Percentiles rank a stretch among this genome's conserved stretches.
phyloP scores from a whole-genome alignment of 1,284 basidiomycete genomes.

The Golubevia pallescens region DNA sequence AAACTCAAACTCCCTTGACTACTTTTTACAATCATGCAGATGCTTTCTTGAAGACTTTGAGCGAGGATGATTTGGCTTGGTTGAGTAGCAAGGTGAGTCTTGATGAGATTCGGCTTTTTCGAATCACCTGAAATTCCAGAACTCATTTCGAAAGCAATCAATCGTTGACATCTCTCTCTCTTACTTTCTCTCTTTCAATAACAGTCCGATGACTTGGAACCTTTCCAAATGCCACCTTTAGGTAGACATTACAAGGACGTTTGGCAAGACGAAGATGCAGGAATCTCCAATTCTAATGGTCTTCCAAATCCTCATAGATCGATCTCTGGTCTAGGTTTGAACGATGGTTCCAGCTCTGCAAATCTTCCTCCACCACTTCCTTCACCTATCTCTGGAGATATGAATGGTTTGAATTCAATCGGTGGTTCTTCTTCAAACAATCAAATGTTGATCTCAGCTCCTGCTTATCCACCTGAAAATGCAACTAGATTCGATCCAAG shows the following conservation, averaged over 20 bases:
- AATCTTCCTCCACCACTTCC: too few species aligned
- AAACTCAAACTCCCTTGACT: conserved; percentile 37
- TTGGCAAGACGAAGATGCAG: conserved; percentile 88
- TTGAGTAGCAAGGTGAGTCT: conserved; percentile 31
- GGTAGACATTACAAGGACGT: conserved; percentile 86
- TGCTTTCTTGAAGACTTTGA: conserved; percentile 59
- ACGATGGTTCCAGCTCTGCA: too few species aligned
- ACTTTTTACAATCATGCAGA: conserved; percentile 58
- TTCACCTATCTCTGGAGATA: too few species aligned
- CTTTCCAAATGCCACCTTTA: conserved; percentile 82
- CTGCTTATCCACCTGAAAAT: too few species aligned
- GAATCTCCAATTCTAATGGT: conserved; percentile 21
- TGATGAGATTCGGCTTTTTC: neutral
- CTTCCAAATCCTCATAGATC: conserved; percentile 33
- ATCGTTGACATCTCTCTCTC: too few species aligned
- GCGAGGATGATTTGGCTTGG: conserved; percentile 62
- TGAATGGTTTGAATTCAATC: too few species aligned
- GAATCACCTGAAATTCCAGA: too few species aligned
- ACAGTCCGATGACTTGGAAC: conserved; percentile 78
- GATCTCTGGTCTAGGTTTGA: neutral
- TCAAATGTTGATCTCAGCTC: too few species aligned
- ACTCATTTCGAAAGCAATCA: too few species aligned
- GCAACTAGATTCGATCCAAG: conserved; percentile 23
- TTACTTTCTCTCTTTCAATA: too few species aligned
- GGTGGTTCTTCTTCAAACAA: too few species aligned